A percentile compares a stretch with the other conserved stretches of the same genome.
These are phyloP conservation scores for Oxalis stricta DNA, from an alignment of 441 rosid genomes.

Conservation along the genomic window DNA sequence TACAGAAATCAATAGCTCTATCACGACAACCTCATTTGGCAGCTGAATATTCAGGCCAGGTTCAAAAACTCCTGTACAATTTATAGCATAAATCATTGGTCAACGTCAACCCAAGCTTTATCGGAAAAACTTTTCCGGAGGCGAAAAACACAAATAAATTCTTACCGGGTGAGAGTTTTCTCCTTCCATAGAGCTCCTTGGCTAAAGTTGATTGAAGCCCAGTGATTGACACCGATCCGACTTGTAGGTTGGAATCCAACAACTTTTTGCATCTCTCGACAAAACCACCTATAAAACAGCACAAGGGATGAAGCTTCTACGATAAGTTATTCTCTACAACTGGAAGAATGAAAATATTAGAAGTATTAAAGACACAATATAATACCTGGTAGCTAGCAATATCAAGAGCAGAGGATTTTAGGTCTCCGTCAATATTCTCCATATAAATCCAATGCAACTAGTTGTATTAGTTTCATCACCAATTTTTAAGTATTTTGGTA, in stretches of 20 bases:
- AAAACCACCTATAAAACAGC: constrained; percentile 37
- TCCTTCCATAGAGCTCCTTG: constrained; percentile 45
- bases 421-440: constrained; percentile 26
- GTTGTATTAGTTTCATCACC: constrained; percentile 16
- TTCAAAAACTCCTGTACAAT: constrained; percentile 62
- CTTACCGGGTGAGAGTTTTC: constrained; percentile 53
- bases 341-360: not conserved
- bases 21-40: constrained; percentile 31
- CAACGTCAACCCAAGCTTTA: too few species aligned
- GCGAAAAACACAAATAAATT: constrained; percentile 3
- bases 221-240: constrained; percentile 52
- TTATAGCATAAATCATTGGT: too few species aligned
- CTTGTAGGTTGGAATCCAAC: constrained; percentile 73
- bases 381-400: constrained; percentile 74
- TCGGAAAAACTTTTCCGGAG: too few species aligned
- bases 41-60: constrained; percentile 30
- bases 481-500: constrained; percentile 46
- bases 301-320: not conserved
- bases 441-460: constrained; percentile 13
- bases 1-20: constrained; percentile 58
- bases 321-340: not conserved
- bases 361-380: not conserved
- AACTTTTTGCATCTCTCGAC: constrained; percentile 47
- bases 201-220: constrained; percentile 77
- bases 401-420: constrained; percentile 43